Conservation (phyloP, 345 rosid species). For the Brassica cretica region DNA sequence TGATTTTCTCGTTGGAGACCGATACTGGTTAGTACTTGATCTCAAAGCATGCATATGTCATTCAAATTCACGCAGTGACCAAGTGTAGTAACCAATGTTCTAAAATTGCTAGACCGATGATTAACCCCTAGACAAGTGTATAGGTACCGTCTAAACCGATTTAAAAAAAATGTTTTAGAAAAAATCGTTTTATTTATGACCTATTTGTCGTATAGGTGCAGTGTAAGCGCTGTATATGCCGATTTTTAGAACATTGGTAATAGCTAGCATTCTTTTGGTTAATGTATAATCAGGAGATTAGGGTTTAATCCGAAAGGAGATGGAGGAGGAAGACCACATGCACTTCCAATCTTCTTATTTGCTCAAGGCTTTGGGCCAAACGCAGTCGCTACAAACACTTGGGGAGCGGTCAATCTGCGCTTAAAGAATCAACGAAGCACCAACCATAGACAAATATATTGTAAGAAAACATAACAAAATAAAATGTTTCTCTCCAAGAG, state of each 20-base stretch:
- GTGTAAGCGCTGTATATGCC: background rate
- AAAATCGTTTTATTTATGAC: background rate
- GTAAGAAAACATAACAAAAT: constrained; percentile 18
- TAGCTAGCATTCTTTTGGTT: background rate
- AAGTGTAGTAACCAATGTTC: background rate
- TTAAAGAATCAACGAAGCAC: constrained; percentile 32
- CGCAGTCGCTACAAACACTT: constrained; percentile 21
- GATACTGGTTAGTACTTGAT: background rate
- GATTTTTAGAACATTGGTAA: background rate
- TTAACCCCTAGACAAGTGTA: background rate
- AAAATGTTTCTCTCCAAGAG: background rate
- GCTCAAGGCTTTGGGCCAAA: constrained; percentile 27
- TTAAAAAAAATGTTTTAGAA: background rate
- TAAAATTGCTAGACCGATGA: background rate
- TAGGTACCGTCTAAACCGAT: background rate
- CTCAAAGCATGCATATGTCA: background rate
- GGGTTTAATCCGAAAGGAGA: constrained; percentile 17
- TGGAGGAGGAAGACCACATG: background rate
- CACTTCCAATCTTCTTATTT: constrained; percentile 15
- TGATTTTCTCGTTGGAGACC: background rate
- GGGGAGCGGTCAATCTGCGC: constrained; percentile 35
- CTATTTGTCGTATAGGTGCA: background rate
- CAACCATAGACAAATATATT: constrained; percentile 19
- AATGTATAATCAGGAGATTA: constrained; percentile 26
- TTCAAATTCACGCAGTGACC: background rate